Conservation (phyloP, 768 basidiomycete species). For the Phallus indusiatus region DNA sequence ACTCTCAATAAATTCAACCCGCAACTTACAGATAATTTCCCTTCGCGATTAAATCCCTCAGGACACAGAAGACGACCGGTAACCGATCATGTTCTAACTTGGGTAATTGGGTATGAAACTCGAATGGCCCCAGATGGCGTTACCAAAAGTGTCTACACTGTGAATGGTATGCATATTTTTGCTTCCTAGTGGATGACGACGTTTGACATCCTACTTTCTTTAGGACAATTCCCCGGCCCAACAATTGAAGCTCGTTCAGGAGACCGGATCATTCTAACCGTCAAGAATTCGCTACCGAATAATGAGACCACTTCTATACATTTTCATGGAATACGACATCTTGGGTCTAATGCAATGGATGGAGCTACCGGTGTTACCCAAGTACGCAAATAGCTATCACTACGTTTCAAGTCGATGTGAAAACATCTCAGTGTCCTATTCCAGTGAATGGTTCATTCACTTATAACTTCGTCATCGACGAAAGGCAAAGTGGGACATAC, state of each 20-base stretch:
- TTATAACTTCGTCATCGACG: constrained; percentile 7
- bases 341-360: constrained; percentile 6
- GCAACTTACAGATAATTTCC: not conserved
- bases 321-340: constrained; percentile 11
- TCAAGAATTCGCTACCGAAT: constrained; percentile 7
- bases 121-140: constrained; percentile 11
- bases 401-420: not conserved
- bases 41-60: constrained; percentile 1
- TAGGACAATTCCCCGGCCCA: constrained; percentile 12
- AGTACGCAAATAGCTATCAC: not conserved
- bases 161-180: constrained; percentile 7
- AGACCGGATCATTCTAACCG: constrained; percentile 9
- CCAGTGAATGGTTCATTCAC: not conserved
- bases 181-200: not conserved
- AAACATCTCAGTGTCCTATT: constrained; percentile 1
- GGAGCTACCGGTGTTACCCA: constrained; percentile 3
- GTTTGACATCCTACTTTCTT: not conserved
- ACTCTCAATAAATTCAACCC: not conserved
- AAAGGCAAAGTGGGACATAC: constrained; percentile 1
- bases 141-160: constrained; percentile 10
- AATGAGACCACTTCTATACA: constrained; percentile 8
- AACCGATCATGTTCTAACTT: constrained; percentile 1
- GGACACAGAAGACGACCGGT: not conserved
- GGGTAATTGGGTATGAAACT: constrained; percentile 8
- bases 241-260: constrained; percentile 14